Base-by-base conservation (phyloP, 1,284 basidiomycete genomes). In the Moesziomyces globuligerus region DNA sequence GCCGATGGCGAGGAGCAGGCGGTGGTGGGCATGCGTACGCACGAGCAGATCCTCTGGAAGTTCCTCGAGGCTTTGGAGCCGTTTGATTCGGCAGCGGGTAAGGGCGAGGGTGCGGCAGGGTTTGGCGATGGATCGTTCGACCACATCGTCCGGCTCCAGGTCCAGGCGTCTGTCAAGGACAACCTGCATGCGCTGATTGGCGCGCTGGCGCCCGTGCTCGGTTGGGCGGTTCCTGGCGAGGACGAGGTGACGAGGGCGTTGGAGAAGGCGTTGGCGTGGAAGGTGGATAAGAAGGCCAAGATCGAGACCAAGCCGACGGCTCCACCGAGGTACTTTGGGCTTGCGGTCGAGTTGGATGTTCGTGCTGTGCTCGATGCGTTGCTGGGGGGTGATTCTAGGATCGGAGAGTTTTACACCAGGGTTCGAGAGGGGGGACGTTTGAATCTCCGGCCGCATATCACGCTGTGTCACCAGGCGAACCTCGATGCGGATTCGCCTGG, bases 1-100 rank as follows among this genome's bases (percentile, higher is more conserved):
- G 70, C 70, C 11, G 76, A 78, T 32, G 18, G 21, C 7, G 41
- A 38, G 6, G 18, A 13, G 8, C 36, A 17, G 9, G 37, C 43
- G 11, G 20, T 53, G 4, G 42, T 13, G 3, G 66, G 51, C 20
- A 28, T 64, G 9, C 50, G 56, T 13, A 61, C 48, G 18, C 91
- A 98, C 83, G 94, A 97, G 82, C 85, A 87, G 2, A 88, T 95
- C 10, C 84, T 98, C 24, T 89, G 90, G 87, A 86, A 85, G 81
- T 98, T 80, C 48, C 39, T 98, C 49, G 85, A 85, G 29, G 80
- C 86, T 3, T 84, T 86, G 1, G 88, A 94, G 70, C 87, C 89
- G 49, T 89, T 97, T 9, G 83, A 85, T 10, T 53, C 39, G 3
- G 26, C 26, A 1, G 44, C 61, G 23, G 77, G 80, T 15, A 72